Percentiles rank a stretch among this genome's conserved stretches.
Evolutionary conservation across 352 stramenopile genomes (phyloP).

Genomic region (Blastocystis sp.): DNA sequence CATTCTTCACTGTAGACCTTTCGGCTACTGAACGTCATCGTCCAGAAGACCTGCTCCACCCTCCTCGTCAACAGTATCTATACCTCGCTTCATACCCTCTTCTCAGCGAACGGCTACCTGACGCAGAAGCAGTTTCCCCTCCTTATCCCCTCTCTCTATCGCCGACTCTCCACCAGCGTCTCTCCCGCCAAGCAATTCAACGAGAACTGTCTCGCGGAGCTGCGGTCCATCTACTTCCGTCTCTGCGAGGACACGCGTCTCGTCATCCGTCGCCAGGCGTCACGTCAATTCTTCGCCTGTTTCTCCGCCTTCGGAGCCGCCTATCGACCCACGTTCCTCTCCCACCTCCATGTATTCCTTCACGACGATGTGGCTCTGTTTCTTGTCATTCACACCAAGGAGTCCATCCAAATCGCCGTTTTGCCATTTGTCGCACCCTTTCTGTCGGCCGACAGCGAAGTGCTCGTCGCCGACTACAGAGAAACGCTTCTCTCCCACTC

Average conservation of each 20-base stretch:
- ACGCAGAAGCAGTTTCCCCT: not conserved
- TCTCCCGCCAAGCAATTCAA: not conserved
- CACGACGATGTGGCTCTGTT: not conserved
- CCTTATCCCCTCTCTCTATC: conserved; percentile 25
- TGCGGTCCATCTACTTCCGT: not conserved
- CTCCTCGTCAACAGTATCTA: conserved; percentile 12
- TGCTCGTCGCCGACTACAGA: not conserved
- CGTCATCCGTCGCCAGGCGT: not conserved
- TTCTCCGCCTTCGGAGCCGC: not conserved
- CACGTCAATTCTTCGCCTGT: not conserved
- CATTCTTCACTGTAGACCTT: not conserved
- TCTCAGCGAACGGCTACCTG: not conserved
- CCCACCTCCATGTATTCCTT: not conserved
- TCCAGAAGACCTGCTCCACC: not conserved
- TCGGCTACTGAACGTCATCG: not conserved
- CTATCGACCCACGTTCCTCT: not conserved
- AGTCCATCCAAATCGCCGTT: not conserved
- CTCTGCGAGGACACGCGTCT: conserved; percentile 20
- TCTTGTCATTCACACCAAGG: not conserved
- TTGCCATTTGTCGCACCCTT: not conserved
- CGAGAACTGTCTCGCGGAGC: not conserved
- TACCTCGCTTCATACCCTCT: conserved; percentile 6
- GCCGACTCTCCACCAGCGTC: not conserved
- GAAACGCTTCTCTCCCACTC: not conserved
- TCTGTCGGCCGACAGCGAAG: not conserved